Evolutionary conservation across 2,329 filamentous ascomycete genomes (phyloP), one percentile per base, ranked within the genome.

Genomic region (Aotearoamyces nothofagi): DNA sequence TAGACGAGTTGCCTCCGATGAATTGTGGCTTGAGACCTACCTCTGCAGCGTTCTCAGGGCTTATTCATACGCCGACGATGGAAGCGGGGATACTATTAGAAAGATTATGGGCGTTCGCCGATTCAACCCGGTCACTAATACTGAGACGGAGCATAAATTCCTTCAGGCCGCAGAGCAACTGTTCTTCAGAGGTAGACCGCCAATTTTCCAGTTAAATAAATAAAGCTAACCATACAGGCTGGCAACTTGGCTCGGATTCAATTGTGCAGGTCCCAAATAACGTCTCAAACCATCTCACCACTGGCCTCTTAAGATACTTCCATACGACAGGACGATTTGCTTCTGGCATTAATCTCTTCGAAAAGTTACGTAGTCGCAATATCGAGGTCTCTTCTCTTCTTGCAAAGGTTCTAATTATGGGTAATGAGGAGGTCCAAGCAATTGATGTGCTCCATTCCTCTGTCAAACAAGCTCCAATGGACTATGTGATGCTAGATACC

Each of bases 121-220:
- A 38, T 96, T 98, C 65, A 98, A 98, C 49, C 90, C 90, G 1
- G 82, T 98, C 36, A 94, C 84, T 26, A 96, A 81, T 53, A 96
- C 90, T n/a, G 90, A 98, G 53, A 84, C 83, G 35, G 90, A 98
- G 55, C 90, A 98, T 50, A 82, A 82, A 39, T 98, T 98, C 51
- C 62, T 98, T 23, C 80, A 92, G 46, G 83, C 90, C 12, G 90
- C 90, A 8, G 90, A 98, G 56, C 78, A 80, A 45, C 64, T 98
- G 17, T 98, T 98, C 56, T 96, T 96, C 58, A 73, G 80, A 55
- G 87, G 84, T 82, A 54, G 31, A 52, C 38, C 16, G 9, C 5
- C 5, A 15, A 4, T 4, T 17, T 7, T 22, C 23, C 15, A 16
- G 5, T 9, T 4, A 5, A 15, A 15, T 15, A 15, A 10, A 5